Percentiles rank a stretch among this genome's conserved stretches.
phyloP scores from a whole-genome alignment of 805 yeast genomes.

The Ogataea henricii region DNA sequence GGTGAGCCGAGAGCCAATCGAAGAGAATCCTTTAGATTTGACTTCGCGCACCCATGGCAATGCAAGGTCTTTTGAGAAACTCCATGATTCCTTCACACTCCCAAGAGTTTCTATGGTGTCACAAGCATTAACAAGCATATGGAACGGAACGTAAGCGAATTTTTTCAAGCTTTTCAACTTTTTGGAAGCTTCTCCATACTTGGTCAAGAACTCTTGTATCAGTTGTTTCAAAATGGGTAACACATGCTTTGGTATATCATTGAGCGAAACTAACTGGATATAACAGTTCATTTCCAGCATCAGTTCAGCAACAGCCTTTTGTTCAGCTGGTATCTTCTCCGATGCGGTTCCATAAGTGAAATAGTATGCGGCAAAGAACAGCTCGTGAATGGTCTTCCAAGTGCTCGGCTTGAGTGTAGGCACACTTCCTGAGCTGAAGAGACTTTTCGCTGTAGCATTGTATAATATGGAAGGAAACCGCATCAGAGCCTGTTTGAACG shows the following conservation, averaged over 20 bases:
- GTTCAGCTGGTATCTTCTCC: background rate
- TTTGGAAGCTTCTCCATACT: slow-evolving; percentile 3
- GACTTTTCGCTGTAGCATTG: slow-evolving; percentile 2
- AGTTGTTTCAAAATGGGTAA: background rate
- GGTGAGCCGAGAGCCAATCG: slow-evolving; percentile 12
- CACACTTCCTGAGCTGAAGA: slow-evolving; percentile 11
- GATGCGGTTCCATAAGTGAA: slow-evolving; percentile 5
- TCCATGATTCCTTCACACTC: slow-evolving; percentile 8
- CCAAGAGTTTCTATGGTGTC: slow-evolving; percentile 4
- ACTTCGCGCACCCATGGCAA: slow-evolving; percentile 15
- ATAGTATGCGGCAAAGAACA: slow-evolving; percentile 15
- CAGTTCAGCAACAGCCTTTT: slow-evolving; percentile 7
- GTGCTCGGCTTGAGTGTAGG: slow-evolving; percentile 11
- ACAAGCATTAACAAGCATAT: slow-evolving; percentile 16
- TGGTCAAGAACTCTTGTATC: slow-evolving; percentile 7
- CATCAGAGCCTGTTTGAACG: slow-evolving; percentile 8
- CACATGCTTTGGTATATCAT: slow-evolving; percentile 1
- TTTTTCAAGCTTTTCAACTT: slow-evolving; percentile 9
- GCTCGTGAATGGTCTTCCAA: slow-evolving; percentile 17
- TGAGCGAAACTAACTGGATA: slow-evolving; percentile 9
- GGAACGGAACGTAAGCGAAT: slow-evolving; percentile 16
- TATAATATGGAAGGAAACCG: slow-evolving; percentile 6
- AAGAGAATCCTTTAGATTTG: slow-evolving; percentile 8
- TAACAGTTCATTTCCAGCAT: slow-evolving; percentile 19
- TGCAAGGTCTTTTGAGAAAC: slow-evolving; percentile 12